Evolutionary conservation across 2,329 filamentous ascomycete species (phyloP).

Genomic region (Cladophialophora bantiana): DNA sequence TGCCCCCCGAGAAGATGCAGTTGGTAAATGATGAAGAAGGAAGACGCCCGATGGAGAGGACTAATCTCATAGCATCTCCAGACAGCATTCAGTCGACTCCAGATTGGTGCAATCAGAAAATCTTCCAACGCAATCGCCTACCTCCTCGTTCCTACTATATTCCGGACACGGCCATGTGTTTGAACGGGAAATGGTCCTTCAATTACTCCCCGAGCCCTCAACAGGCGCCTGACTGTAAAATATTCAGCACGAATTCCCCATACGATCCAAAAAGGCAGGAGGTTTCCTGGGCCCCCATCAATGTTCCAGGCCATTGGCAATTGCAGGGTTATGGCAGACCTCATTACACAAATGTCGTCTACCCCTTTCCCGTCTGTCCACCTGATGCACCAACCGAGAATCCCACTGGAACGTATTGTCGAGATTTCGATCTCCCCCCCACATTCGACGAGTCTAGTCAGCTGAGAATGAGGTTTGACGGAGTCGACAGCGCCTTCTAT

Average conservation of each 20-base stretch:
- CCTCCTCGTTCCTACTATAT: slow-evolving; percentile 62
- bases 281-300: slow-evolving; percentile 60
- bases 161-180: slow-evolving; percentile 51
- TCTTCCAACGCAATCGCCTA: slow-evolving; percentile 63
- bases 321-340: slow-evolving; percentile 71
- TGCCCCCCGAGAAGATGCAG: slow-evolving; percentile 12
- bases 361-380: slow-evolving; percentile 70
- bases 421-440: slow-evolving; percentile 58
- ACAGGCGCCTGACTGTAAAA: slow-evolving; percentile 16
- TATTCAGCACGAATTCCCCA: slow-evolving; percentile 10
- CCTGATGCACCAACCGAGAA: slow-evolving; percentile 69
- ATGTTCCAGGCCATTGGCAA: slow-evolving; percentile 74
- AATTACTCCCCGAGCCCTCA: slow-evolving; percentile 33
- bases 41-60: slow-evolving; percentile 10
- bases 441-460: slow-evolving; percentile 52
- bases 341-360: slow-evolving; percentile 73
- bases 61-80: neutral
- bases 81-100: neutral
- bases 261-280: slow-evolving; percentile 43
- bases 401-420: slow-evolving; percentile 69
- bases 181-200: slow-evolving; percentile 67
- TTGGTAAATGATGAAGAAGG: slow-evolving; percentile 17
- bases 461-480: slow-evolving; percentile 71
- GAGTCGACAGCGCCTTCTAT: slow-evolving; percentile 75
- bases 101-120: slow-evolving; percentile 49